Base-by-base conservation (phyloP, 495 filamentous ascomycete genomes). In the Viridothelium virens region DNA sequence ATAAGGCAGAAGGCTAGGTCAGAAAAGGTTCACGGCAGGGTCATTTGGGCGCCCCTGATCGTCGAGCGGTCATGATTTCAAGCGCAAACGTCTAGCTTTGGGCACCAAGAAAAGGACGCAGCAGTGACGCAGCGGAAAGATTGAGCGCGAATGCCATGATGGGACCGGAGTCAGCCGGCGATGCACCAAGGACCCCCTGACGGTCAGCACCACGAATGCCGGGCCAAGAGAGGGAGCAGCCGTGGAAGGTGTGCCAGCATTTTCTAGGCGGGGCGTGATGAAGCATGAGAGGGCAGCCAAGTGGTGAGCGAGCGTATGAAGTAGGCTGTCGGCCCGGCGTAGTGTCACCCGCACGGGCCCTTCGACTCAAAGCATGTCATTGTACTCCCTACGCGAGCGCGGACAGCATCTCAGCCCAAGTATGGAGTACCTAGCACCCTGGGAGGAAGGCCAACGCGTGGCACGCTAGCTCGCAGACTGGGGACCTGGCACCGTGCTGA, bases 241-340 rank as follows among this genome's bases (percentile, higher is more conserved):
- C 53, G 18, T 59, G 53, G 53, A 59, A 59, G 53, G 11, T 36
- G 31, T 7, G 53, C 25, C 31, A 59, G 18, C 53, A 14, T 59
- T 59, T 18, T 36, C 18, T 59, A 14, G 53, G 7, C 53, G 11
- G 18, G 25, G 7, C 12, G 48, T 53, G 48, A 53, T 53, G 48
- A 18, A 59, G 18, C 53, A 36, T 11, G 53, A 59, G 18, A 36
- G 53, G 14, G 53, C 53, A 59, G 53, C 53, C 33, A 36, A 18
- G 11, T 6, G 25, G 53, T 59, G 53, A 59, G 53, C 53, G 14
- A 59, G 31, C 53, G 3, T 36, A 14, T n/a, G 53, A n/a, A 36
- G 11, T 59, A 59, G 53, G 53, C 53, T 59, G 53, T 59, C 53
- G 53, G 53, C 53, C 53, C 53, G 53, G 53, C 31, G 18, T 59